These are phyloP conservation scores for Potentilla sterilis DNA, from an alignment of 306 rosid species.

Conservation along the genomic window DNA sequence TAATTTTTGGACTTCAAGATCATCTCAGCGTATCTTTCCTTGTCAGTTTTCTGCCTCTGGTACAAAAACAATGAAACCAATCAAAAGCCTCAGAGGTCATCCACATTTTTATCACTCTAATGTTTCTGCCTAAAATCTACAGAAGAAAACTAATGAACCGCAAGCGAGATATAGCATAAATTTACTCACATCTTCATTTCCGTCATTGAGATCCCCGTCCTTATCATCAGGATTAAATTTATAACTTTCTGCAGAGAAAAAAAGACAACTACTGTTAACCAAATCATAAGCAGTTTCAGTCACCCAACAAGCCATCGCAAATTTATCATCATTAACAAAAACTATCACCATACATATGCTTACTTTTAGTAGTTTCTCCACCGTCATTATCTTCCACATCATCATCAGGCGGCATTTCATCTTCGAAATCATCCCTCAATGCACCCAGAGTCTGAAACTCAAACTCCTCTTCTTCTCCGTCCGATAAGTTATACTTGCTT, in stretches of 20 bases:
- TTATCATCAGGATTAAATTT: constrained; percentile 10
- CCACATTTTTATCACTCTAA: neutral
- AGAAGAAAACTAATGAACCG: neutral
- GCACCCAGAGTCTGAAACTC: constrained; percentile 48
- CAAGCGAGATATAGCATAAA: constrained; percentile 4
- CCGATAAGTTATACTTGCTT: constrained; percentile 75
- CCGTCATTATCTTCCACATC: constrained; percentile 28
- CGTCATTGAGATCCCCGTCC: constrained; percentile 33
- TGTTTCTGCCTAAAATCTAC: neutral
- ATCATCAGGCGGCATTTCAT: constrained; percentile 41
- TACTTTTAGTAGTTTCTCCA: constrained; percentile 17
- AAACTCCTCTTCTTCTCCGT: constrained; percentile 70
- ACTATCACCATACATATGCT: constrained; percentile 22
- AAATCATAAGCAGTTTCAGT: neutral
- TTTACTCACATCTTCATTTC: constrained; percentile 61
- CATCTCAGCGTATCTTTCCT: constrained; percentile 60
- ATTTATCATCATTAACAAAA: neutral
- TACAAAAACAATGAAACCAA: constrained; percentile 19
- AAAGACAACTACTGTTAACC: constrained; percentile 1
- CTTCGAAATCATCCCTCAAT: constrained; percentile 77
- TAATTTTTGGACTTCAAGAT: constrained; percentile 75
- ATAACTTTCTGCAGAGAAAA: constrained; percentile 43
- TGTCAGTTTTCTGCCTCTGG: constrained; percentile 81
- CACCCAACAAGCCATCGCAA: neutral
- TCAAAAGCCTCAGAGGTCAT: constrained; percentile 9